Percentiles rank a stretch among this genome's conserved stretches.
phyloP scores from a whole-genome alignment of 768 basidiomycete genomes.

The Glaciozyma antarctica region DNA sequence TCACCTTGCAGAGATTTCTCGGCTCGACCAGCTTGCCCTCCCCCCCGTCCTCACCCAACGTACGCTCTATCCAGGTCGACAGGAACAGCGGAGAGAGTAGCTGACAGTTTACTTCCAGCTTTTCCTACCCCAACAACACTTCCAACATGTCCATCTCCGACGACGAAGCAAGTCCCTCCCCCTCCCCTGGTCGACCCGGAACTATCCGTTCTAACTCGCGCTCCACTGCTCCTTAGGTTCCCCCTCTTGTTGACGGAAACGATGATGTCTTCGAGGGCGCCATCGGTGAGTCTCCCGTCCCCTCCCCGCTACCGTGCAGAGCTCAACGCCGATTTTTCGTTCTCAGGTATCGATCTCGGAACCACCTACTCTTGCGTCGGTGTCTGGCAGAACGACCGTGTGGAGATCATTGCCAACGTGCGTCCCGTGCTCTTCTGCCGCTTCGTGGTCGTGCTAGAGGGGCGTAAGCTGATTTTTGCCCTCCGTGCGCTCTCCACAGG shows the following conservation, averaged over 20 bases:
- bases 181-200: neutral
- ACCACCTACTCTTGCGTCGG: constrained; percentile 94
- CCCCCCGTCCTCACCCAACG: too few species aligned
- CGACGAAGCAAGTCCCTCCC: neutral
- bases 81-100: too few species aligned
- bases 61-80: too few species aligned
- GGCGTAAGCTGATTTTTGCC: neutral
- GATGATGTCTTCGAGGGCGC: constrained; percentile 89
- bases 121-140: neutral
- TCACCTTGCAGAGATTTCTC: too few species aligned
- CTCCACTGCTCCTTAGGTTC: constrained; percentile 13
- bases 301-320: neutral
- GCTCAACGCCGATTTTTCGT: neutral
- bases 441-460: neutral
- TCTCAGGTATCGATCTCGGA: constrained; percentile 33
- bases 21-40: too few species aligned
- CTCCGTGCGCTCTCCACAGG: constrained; percentile 45
- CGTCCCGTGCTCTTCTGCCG: neutral
- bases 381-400: constrained; percentile 99
- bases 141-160: constrained; percentile 4
- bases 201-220: too few species aligned
- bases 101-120: too few species aligned
- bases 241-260: constrained; percentile 48
- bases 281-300: constrained; percentile 50
- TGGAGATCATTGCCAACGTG: constrained; percentile 70